phyloP scores from a whole-genome alignment of 2,329 filamentous ascomycete species.

The Pyrenochaeta sp. region DNA sequence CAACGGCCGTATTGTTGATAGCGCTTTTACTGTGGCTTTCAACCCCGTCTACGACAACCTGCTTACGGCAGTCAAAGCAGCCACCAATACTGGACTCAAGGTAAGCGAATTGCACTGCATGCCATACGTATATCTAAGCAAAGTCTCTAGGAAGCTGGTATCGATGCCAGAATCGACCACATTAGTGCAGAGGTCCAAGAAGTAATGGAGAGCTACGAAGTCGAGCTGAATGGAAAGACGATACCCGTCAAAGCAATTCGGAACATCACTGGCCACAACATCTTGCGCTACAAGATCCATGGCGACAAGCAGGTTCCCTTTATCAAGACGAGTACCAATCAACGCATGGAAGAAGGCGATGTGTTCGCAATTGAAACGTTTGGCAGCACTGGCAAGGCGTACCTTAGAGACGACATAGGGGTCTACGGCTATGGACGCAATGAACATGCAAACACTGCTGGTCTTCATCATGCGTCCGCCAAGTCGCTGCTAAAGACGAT shows the following conservation, averaged over 20 bases:
- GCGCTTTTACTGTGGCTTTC: constrained; percentile 73
- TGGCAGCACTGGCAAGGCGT: constrained; percentile 88
- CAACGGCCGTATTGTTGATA: constrained; percentile 75
- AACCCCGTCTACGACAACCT: constrained; percentile 72
- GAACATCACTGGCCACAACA: constrained; percentile 91
- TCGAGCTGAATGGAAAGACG: constrained; percentile 78
- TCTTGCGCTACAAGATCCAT: constrained; percentile 88
- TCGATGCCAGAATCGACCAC: constrained; percentile 86
- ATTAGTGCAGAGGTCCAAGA: constrained; percentile 87
- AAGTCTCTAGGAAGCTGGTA: constrained; percentile 75
- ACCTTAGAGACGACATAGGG: constrained; percentile 79
- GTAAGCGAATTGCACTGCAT: constrained; percentile 50
- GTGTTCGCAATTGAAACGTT: constrained; percentile 97
- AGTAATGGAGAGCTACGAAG: constrained; percentile 90
- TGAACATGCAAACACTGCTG: constrained; percentile 72
- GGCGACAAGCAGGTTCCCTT: constrained; percentile 93
- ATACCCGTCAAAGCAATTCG: constrained; percentile 83
- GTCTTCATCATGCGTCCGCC: constrained; percentile 78
- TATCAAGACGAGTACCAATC: constrained; percentile 82
- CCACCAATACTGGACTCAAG: constrained; percentile 77
- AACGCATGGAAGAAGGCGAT: constrained; percentile 97
- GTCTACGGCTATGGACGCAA: constrained; percentile 72
- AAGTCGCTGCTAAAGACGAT: constrained; percentile 86
- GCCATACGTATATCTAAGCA: constrained; percentile 3
- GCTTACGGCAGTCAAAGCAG: constrained; percentile 69